Evolutionary conservation across 169 alveolate genomes (phyloP), one percentile per base, ranked within the genome.

Genomic region (Plasmodium vivax): DNA sequence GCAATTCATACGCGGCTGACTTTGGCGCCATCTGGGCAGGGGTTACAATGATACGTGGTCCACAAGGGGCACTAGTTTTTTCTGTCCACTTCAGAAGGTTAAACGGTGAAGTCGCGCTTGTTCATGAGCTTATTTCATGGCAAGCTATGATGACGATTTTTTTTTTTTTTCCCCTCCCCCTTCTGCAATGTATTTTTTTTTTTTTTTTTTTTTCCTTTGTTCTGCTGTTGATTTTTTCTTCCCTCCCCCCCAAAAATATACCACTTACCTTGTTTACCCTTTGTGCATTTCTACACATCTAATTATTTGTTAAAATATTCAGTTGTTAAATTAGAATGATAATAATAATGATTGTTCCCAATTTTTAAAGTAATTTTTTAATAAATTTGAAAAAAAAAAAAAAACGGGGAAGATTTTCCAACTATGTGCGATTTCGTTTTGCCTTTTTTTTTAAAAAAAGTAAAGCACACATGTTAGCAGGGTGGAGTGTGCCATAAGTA

Each of bases 341-440:
- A 43, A 43, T 79, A 32, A 82, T 82, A 58, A 51, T 43, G 30
- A 82, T 30, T 82, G 47, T 58, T 19, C 41, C 90, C 77, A 54
- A 38, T 54, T 54, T 82, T 82, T 34, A 82, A 82, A 56, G 43
- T 51, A 82, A 82, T 82, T 82, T 82, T 82, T 82, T 51, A 56
- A 82, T 82, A n/a, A 14, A 54, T n/a, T 54, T 82, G 19, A 34
- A 82, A 82, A 82, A 34, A 56, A 81, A 41, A 81, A n/a, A 54
- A 43, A 82, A 82, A 14, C 54, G 10, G 58, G 38, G 77, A 30
- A 0, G n/a, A 27, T 23, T 68, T 68, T 30, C n/a, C 36, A 23
- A 68, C 1, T 27, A 10, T 68, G 41, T 68, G 38, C 38, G n/a
- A 30, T 27, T 27, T 68, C n/a, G 14, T 68, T 68, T 68, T 19